These are phyloP conservation scores for Hyphopichia wangnamkhiaoensis DNA, from an alignment of 1,139 yeast species.

Conservation along the genomic window DNA sequence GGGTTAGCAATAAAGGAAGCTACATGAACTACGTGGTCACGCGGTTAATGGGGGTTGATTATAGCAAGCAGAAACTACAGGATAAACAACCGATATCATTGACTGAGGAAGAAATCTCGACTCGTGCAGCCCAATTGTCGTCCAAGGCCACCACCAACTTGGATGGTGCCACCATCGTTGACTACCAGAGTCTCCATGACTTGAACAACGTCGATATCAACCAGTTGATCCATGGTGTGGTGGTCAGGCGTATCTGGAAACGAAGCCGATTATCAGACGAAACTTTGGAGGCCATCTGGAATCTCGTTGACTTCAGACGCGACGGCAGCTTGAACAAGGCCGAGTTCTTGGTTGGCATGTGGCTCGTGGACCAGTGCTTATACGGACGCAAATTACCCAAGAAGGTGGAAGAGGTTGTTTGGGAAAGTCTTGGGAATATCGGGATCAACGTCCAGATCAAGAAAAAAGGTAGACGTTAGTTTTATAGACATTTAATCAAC, in stretches of 20 bases:
- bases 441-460: slow-evolving; percentile 44
- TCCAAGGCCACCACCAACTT: slow-evolving; percentile 18
- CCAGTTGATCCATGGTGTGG: slow-evolving; percentile 59
- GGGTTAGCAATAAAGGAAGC: slow-evolving; percentile 83
- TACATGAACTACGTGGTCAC: slow-evolving; percentile 51
- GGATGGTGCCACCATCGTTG: slow-evolving; percentile 16
- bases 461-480: slow-evolving; percentile 33
- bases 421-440: slow-evolving; percentile 64
- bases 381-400: slow-evolving; percentile 89
- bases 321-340: slow-evolving; percentile 80
- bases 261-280: slow-evolving; percentile 72
- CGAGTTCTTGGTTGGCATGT: slow-evolving; percentile 90
- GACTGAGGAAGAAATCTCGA: slow-evolving; percentile 24
- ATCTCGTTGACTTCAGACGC: slow-evolving; percentile 69
- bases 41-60: slow-evolving; percentile 35
- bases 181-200: slow-evolving; percentile 33
- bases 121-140: slow-evolving; percentile 32
- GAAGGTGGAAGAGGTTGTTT: slow-evolving; percentile 54
- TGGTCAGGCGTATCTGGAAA: slow-evolving; percentile 78
- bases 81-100: slow-evolving; percentile 13
- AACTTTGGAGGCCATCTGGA: slow-evolving; percentile 70
- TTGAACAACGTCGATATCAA: slow-evolving; percentile 30
- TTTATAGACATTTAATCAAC: too few relatives aligned
- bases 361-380: slow-evolving; percentile 94
- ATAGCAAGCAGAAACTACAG: slow-evolving; percentile 19